phyloP scores from a whole-genome alignment of 1,139 yeast genomes.

The Zygotorulaspora mrakii region DNA sequence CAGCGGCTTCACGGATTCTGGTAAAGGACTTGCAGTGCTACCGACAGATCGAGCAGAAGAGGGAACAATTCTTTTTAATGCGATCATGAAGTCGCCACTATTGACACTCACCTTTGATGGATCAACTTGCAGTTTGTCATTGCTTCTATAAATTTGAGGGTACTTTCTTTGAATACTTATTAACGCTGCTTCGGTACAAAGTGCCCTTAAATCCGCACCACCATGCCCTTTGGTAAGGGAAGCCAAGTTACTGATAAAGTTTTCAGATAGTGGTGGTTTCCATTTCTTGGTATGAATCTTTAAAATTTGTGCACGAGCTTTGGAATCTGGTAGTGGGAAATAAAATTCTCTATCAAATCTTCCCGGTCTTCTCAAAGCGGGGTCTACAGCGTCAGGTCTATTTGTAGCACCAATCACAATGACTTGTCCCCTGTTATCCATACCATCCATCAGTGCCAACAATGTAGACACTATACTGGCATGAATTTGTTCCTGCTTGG shows the following conservation, averaged over 20 bases:
- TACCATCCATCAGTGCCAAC: slow-evolving; percentile 96
- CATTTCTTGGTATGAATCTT: slow-evolving; percentile 85
- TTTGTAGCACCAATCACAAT: slow-evolving; percentile 98
- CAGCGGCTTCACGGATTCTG: slow-evolving; percentile 65
- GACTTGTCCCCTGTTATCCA: slow-evolving; percentile 96
- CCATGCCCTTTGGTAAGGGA: slow-evolving; percentile 91
- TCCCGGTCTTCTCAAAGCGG: slow-evolving; percentile 96
- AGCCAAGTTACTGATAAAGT: slow-evolving; percentile 66
- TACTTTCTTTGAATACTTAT: slow-evolving; percentile 85
- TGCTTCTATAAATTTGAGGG: slow-evolving; percentile 85
- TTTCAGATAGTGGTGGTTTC: slow-evolving; percentile 64
- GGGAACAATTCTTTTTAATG: slow-evolving; percentile 84
- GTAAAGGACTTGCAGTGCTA: slow-evolving; percentile 72
- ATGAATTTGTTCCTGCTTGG: slow-evolving; percentile 96
- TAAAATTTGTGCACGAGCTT: slow-evolving; percentile 74
- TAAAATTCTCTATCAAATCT: slow-evolving; percentile 95
- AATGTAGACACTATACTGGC: slow-evolving; percentile 95
- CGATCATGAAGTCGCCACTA: slow-evolving; percentile 84
- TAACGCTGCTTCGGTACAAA: slow-evolving; percentile 94
- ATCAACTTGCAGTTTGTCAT: slow-evolving; percentile 69
- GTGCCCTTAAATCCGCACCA: slow-evolving; percentile 93
- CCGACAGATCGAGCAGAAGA: slow-evolving; percentile 86
- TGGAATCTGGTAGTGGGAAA: slow-evolving; percentile 85
- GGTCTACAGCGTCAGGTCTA: slow-evolving; percentile 96
- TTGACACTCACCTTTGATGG: slow-evolving; percentile 68